Base-by-base conservation (phyloP, 805 yeast species). In the Cyberlindnera euphorbiiphila region DNA sequence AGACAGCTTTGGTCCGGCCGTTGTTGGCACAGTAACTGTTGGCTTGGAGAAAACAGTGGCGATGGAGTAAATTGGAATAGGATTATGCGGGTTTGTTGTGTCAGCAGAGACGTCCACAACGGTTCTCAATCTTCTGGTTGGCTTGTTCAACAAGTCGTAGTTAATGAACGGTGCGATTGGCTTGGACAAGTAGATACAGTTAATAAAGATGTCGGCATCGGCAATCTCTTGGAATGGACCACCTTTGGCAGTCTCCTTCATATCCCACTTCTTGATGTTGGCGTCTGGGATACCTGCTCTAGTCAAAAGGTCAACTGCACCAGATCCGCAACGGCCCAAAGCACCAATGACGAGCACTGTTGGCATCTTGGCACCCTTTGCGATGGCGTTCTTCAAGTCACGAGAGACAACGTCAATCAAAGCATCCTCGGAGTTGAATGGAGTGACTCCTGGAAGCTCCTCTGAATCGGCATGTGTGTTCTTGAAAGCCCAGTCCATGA, bases 101-200 rank as follows among this genome's bases (percentile, higher is more conserved):
- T 93, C 99, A 39, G 98, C 98, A 36, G 96, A 85, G 41, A 93
- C 99, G 63, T 93, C 99, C 36, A 93, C 97, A 44, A 93, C 87
- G 13, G 94, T 86, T 64, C 91, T 78, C 59, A 93, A 75, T 49
- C 73, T 81, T 77, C 98, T 86, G 47, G 69, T 64, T 29, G 69
- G 65, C 41, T 59, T 62, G 65, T 85, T 84, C 60, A 93, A 73
- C 42, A 75, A 62, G 22, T 83, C 84, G 51, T 60, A 64, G 65
- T 81, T 77, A 58, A 87, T 72, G 61, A 93, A 93, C 36, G 98
- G 97, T 23, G 98, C 81, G 57, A 93, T 93, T 59, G 96, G 95
- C 65, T 81, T 69, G 28, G 96, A 85, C 53, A 93, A 69, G 68
- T 93, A 93, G 64, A 93, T 93, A 72, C 98, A 93, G 72, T 93